Evolutionary conservation across 75 land plant genomes (phyloP).

Genomic region (Larix kaempferi): DNA sequence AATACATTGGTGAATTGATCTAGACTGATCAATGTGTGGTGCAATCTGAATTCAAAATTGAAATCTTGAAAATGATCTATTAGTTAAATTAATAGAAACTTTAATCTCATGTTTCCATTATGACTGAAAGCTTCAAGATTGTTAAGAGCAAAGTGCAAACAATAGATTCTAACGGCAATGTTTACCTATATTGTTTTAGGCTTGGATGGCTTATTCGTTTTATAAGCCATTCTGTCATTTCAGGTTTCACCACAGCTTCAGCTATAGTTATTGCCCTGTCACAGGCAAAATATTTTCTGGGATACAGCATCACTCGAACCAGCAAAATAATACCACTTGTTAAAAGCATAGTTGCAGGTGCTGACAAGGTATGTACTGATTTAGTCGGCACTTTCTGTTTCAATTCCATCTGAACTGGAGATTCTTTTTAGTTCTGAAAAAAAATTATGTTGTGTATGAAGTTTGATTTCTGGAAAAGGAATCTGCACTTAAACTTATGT

Average conservation of each 20-base stretch:
- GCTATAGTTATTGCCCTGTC: conserved; percentile 91
- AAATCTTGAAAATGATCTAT: background rate
- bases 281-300: conserved; percentile 89
- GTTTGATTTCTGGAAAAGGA: no score
- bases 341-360: conserved; percentile 73
- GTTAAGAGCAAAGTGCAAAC: background rate
- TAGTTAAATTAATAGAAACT: background rate
- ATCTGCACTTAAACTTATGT: background rate
- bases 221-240: conserved; percentile 94
- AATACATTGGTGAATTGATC: background rate
- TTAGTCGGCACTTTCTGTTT: background rate
- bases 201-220: conserved; percentile 98
- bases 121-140: background rate
- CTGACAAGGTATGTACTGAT: conserved; percentile 30
- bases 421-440: background rate
- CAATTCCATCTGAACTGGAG: background rate
- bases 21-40: background rate
- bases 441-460: background rate
- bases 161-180: background rate
- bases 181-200: conserved; percentile 33
- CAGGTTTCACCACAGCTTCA: conserved; percentile 96
- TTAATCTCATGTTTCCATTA: background rate
- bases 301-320: conserved; percentile 63
- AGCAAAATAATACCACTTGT: conserved; percentile 81
- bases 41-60: background rate